These are phyloP conservation scores for Populus simonii DNA, from an alignment of 345 rosid genomes.

Conservation along the genomic window DNA sequence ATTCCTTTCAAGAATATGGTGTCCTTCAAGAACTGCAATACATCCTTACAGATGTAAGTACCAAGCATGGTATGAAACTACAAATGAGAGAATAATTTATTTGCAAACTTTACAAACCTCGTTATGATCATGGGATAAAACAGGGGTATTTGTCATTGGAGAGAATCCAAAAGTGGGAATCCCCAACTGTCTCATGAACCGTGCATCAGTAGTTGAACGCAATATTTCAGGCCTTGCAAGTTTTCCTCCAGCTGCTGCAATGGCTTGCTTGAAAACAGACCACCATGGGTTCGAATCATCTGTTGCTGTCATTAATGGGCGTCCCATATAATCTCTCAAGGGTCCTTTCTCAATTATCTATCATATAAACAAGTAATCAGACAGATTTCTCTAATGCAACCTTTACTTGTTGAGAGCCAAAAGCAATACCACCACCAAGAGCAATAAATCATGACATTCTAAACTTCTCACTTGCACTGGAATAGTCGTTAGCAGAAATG, in stretches of 20 bases:
- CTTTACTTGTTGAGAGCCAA: background rate
- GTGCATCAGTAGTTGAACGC: slow-evolving; percentile 85
- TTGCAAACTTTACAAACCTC: slow-evolving; percentile 49
- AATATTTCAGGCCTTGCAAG: slow-evolving; percentile 81
- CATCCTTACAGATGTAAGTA: background rate
- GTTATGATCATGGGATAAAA: slow-evolving; percentile 79
- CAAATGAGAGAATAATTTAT: background rate
- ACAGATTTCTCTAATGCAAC: background rate
- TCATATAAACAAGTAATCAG: slow-evolving; percentile 5
- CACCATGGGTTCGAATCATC: slow-evolving; percentile 91
- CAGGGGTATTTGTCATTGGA: slow-evolving; percentile 79
- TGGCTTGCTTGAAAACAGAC: slow-evolving; percentile 66
- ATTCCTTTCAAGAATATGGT: slow-evolving; percentile 70
- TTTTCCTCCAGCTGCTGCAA: slow-evolving; percentile 69
- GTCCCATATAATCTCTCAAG: slow-evolving; percentile 53
- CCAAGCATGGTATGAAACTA: background rate
- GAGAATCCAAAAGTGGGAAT: slow-evolving; percentile 85
- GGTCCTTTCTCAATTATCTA: slow-evolving; percentile 63
- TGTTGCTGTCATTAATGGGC: slow-evolving; percentile 59
- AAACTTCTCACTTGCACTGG: background rate
- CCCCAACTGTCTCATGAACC: slow-evolving; percentile 59
- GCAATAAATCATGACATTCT: too few relatives aligned
- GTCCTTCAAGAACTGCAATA: slow-evolving; percentile 65
- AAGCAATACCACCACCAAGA: background rate
- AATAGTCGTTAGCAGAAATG: background rate